These are phyloP conservation scores for Coemansia sp. DNA, from an alignment of 192 early-diverging fungal species.

Conservation along the genomic window DNA sequence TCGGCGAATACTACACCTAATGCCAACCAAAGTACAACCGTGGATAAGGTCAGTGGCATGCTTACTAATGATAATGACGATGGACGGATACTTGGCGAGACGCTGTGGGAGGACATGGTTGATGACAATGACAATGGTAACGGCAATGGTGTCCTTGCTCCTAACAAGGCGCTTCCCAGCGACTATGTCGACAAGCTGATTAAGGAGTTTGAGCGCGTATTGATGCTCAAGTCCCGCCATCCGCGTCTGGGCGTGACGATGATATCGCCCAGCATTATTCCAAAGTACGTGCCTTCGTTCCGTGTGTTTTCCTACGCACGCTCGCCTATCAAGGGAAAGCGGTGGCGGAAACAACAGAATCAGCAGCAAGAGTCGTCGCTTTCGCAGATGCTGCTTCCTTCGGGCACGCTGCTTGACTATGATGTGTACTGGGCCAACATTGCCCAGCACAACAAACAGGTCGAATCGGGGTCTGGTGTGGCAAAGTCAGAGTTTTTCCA, in stretches of 20 bases:
- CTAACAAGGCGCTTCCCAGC: slow-evolving; percentile 14
- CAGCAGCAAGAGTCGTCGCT: neutral
- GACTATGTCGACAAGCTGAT: slow-evolving; percentile 40
- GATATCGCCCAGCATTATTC: slow-evolving; percentile 67
- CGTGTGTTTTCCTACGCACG: slow-evolving; percentile 59
- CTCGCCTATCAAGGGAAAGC: neutral
- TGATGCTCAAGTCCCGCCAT: slow-evolving; percentile 11
- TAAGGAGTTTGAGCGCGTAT: slow-evolving; percentile 38
- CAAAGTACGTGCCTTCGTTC: slow-evolving; percentile 63
- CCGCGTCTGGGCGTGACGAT: slow-evolving; percentile 41
- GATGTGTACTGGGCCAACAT: slow-evolving; percentile 53
- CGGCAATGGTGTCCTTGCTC: neutral
- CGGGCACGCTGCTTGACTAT: slow-evolving; percentile 47
- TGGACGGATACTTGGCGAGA: slow-evolving; percentile 3
- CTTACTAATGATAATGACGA: neutral
- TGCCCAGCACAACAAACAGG: slow-evolving; percentile 19
- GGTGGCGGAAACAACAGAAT: neutral
- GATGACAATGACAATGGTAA: slow-evolving; percentile 16
- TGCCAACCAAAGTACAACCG: neutral
- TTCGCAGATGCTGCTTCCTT: slow-evolving; percentile 11
- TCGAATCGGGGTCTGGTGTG: too few relatives aligned
- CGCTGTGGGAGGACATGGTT: slow-evolving; percentile 34
- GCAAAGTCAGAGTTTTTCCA: slow-evolving; percentile 10
- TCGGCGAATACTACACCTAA: neutral
- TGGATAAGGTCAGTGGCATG: neutral